phyloP scores from a whole-genome alignment of 2,329 filamentous ascomycete species.

The Phialemoniopsis sp. region DNA sequence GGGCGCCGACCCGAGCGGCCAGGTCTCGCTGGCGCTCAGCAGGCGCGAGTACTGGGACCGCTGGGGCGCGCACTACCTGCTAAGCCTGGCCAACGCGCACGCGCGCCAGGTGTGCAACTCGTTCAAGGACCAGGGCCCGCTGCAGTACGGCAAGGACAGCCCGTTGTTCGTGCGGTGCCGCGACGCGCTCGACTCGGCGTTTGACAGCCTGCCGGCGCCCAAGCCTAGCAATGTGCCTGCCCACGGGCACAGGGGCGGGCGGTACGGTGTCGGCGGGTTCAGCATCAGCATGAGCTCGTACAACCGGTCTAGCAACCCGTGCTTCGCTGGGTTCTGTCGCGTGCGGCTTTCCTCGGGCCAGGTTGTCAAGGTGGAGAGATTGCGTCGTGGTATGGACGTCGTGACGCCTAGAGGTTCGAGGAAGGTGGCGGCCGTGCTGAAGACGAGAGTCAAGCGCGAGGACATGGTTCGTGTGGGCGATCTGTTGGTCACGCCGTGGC shows the following conservation, averaged over 20 bases:
- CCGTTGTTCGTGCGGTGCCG: conserved; percentile 48
- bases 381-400: conserved; percentile 42
- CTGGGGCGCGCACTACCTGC: conserved; percentile 58
- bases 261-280: conserved; percentile 2
- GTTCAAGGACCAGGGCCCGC: conserved; percentile 57
- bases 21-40: conserved; percentile 44
- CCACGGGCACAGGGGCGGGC: background rate
- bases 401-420: conserved; percentile 45
- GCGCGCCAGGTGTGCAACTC: conserved; percentile 54
- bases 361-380: conserved; percentile 31
- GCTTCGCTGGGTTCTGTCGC: conserved; percentile 46
- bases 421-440: conserved; percentile 45
- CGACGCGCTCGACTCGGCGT: conserved; percentile 41
- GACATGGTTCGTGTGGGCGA: conserved; percentile 39
- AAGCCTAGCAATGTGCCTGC: conserved; percentile 24
- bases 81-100: conserved; percentile 52
- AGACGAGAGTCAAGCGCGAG: conserved; percentile 35
- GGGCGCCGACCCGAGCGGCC: conserved; percentile 37
- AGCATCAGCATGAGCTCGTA: conserved; percentile 36
- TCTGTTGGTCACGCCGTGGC: conserved; percentile 53
- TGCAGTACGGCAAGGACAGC: conserved; percentile 46
- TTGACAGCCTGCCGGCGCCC: conserved; percentile 41
- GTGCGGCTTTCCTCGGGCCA: conserved; percentile 36
- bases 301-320: conserved; percentile 35
- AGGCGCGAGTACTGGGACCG: conserved; percentile 29